Percentiles rank a stretch among this genome's conserved stretches.
phyloP scores from a whole-genome alignment of 345 rosid species.

The Acer yangbiense region DNA sequence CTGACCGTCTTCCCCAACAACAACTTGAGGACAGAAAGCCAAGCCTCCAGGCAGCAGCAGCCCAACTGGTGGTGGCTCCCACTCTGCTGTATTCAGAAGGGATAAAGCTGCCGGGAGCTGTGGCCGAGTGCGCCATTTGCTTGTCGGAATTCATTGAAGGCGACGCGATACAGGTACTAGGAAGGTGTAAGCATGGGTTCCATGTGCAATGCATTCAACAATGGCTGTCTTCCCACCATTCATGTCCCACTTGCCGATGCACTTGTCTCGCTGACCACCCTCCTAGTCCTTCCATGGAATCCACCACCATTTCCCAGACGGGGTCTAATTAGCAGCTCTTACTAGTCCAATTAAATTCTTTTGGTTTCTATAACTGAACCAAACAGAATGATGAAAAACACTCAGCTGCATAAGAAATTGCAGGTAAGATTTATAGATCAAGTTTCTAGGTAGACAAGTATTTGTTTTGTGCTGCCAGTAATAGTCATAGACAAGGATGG shows the following conservation, averaged over 20 bases:
- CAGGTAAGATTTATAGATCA: too few species aligned
- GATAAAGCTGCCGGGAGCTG: conserved; percentile 51
- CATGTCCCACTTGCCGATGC: conserved; percentile 84
- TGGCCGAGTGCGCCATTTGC: conserved; percentile 78
- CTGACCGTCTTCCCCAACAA: conserved; percentile 16
- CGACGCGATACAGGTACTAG: conserved; percentile 59
- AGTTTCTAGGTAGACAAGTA: background rate
- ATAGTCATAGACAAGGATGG: background rate
- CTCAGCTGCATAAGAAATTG: too few species aligned
- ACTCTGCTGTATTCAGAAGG: conserved; percentile 47
- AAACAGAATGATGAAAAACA: too few species aligned
- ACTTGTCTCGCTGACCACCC: conserved; percentile 32
- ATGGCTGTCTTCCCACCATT: conserved; percentile 62
- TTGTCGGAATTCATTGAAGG: conserved; percentile 66
- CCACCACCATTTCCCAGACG: background rate
- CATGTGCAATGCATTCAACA: conserved; percentile 68
- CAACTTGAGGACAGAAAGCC: conserved; percentile 40
- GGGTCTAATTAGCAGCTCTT: too few species aligned
- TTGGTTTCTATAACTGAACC: too few species aligned
- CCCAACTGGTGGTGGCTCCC: conserved; percentile 29
- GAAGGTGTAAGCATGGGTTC: conserved; percentile 71
- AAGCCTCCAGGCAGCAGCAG: conserved; percentile 10
- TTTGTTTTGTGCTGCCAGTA: too few species aligned
- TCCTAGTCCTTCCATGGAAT: background rate
- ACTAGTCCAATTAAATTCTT: too few species aligned